phyloP scores from a whole-genome alignment of 2,329 filamentous ascomycete species.

The Trichoderma aggressivum region DNA sequence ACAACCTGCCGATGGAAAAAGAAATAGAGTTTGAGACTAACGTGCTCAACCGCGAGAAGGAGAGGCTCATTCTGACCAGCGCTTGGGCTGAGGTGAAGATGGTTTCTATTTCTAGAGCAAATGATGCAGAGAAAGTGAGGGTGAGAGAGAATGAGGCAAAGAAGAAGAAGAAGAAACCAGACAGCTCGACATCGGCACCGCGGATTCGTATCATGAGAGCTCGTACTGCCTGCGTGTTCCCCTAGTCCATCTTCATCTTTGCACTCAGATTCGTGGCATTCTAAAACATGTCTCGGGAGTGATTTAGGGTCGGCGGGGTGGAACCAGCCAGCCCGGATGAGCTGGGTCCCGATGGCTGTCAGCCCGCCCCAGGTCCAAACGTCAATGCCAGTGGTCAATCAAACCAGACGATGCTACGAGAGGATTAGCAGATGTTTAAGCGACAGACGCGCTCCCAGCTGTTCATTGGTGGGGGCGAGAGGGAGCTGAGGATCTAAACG shows the following conservation, averaged over 20 bases:
- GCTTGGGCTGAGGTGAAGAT: background rate
- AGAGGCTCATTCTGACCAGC: background rate
- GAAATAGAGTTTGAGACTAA: background rate
- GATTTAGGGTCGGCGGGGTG: conserved; percentile 9
- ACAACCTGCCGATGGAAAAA: background rate
- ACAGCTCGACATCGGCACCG: background rate
- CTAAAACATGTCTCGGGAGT: conserved; percentile 13
- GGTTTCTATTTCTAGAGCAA: background rate
- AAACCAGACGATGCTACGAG: background rate
- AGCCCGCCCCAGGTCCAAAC: conserved; percentile 9
- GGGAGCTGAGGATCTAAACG: background rate
- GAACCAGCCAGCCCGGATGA: background rate
- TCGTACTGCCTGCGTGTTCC: background rate
- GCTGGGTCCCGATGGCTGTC: conserved; percentile 7
- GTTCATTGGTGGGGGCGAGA: background rate
- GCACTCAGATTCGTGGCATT: background rate
- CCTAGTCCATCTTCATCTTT: background rate
- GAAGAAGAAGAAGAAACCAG: background rate
- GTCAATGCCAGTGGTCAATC: background rate
- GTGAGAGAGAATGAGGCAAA: background rate
- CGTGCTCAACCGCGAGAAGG: background rate
- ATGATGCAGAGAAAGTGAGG: too few relatives aligned
- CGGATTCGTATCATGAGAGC: background rate
- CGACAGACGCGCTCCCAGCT: conserved; percentile 14
- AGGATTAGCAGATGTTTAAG: conserved; percentile 1